Percentiles rank a stretch among this genome's conserved stretches.
These are phyloP conservation scores for Venturia aucupariae DNA, from an alignment of 2,329 filamentous ascomycete species.

Conservation along the genomic window DNA sequence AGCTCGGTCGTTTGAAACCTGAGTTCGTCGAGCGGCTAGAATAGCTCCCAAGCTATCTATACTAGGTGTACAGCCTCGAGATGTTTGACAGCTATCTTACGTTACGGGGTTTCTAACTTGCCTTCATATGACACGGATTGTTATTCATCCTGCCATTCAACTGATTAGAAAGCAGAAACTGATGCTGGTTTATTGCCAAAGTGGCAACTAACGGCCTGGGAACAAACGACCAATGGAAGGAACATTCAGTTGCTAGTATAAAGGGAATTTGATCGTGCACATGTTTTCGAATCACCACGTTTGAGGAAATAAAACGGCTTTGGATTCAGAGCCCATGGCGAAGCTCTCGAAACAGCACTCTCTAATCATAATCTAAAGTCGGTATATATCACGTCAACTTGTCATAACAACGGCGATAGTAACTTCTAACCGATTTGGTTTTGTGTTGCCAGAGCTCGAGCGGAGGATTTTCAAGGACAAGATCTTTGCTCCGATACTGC, in stretches of 20 bases:
- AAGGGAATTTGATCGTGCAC: too few relatives aligned
- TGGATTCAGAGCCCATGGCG: too few relatives aligned
- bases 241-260: not conserved
- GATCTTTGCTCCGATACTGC: too few relatives aligned
- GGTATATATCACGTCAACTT: too few relatives aligned
- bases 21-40: not conserved
- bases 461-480: too few relatives aligned
- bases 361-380: too few relatives aligned
- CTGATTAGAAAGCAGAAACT: not conserved
- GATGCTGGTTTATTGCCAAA: not conserved
- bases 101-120: not conserved
- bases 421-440: too few relatives aligned
- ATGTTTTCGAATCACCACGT: too few relatives aligned
- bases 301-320: too few relatives aligned
- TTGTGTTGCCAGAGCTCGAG: too few relatives aligned
- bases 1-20: not conserved
- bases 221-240: not conserved
- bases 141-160: not conserved
- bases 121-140: not conserved
- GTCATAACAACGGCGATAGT: too few relatives aligned
- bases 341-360: too few relatives aligned
- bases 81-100: not conserved
- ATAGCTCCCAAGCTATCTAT: not conserved
- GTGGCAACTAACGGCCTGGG: not conserved
- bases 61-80: not conserved